phyloP scores from a whole-genome alignment of 2,329 filamentous ascomycete genomes.

The Diaporthe sp. region DNA sequence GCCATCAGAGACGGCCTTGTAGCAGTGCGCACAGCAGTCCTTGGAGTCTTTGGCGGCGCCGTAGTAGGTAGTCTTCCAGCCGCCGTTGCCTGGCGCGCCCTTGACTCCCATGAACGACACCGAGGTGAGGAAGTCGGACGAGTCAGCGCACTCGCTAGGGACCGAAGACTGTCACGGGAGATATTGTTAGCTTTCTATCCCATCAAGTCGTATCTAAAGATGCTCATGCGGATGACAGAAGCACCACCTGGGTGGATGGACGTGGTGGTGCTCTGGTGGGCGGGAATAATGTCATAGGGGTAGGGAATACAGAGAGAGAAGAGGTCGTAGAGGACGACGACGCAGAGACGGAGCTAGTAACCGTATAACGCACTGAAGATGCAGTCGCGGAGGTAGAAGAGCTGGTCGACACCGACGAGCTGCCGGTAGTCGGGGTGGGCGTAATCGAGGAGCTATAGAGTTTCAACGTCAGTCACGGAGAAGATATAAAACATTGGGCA shows the following conservation, averaged over 20 bases:
- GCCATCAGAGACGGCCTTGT: conserved; percentile 10
- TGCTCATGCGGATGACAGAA: background rate
- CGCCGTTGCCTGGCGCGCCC: conserved; percentile 2
- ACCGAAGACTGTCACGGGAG: background rate
- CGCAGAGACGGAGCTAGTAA: background rate
- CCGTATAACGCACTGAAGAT: conserved; percentile 28
- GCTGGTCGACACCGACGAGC: background rate
- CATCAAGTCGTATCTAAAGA: background rate
- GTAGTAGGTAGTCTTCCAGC: conserved; percentile 32
- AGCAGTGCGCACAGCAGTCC: conserved; percentile 37
- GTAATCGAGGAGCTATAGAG: background rate
- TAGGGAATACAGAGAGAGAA: background rate
- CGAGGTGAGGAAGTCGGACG: conserved; percentile 31
- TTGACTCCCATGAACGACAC: conserved; percentile 38
- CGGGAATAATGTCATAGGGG: background rate
- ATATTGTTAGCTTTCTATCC: no score
- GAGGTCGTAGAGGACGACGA: background rate
- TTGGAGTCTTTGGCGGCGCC: conserved; percentile 18
- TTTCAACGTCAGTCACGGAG: background rate
- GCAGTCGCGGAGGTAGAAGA: background rate
- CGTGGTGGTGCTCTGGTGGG: background rate
- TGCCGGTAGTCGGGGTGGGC: background rate
- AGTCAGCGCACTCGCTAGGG: conserved; percentile 31
- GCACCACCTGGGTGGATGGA: conserved; percentile 8
- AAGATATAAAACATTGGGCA: background rate